These are phyloP conservation scores for Cladosporium sp. DNA, from an alignment of 2,329 filamentous ascomycete species.

Conservation along the genomic window DNA sequence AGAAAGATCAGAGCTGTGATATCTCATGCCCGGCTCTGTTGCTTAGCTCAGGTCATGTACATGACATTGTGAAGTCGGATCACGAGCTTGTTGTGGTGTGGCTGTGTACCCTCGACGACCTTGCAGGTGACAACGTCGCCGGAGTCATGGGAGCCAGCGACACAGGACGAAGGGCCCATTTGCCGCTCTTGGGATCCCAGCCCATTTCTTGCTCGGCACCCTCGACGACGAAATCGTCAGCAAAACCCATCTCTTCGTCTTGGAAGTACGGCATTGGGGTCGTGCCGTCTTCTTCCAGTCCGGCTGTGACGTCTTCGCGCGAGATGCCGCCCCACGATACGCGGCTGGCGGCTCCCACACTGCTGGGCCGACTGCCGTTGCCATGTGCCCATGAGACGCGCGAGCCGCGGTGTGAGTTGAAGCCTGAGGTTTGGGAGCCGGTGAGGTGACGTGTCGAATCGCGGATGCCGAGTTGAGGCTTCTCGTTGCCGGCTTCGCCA, in stretches of 20 bases:
- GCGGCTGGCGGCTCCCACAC: conserved; percentile 9
- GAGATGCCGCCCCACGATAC: conserved; percentile 28
- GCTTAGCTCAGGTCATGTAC: background rate
- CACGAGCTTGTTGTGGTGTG: background rate
- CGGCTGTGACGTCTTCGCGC: conserved; percentile 18
- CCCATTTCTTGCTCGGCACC: conserved; percentile 27
- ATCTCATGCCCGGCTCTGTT: background rate
- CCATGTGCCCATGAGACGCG: conserved; percentile 15
- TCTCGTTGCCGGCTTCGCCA: conserved; percentile 28
- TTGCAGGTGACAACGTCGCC: background rate
- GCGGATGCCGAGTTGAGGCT: conserved; percentile 20
- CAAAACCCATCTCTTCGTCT: conserved; percentile 12
- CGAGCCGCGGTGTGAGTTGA: conserved; percentile 8
- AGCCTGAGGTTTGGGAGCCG: conserved; percentile 16
- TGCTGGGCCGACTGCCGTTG: conserved; percentile 11
- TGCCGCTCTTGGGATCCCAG: conserved; percentile 26
- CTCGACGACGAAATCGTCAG: conserved; percentile 10
- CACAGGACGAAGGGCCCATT: conserved; percentile 26
- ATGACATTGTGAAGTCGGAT: background rate
- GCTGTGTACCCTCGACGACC: background rate
- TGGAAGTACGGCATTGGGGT: conserved; percentile 26
- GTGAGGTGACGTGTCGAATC: conserved; percentile 22
- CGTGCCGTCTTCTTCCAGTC: conserved; percentile 26
- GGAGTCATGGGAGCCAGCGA: background rate
- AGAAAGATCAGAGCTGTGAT: background rate